A percentile compares a stretch with the other conserved stretches of the same genome.
These are phyloP conservation scores for Marchantia polymorpha DNA, from an alignment of 225 moss, liverwort and hornwort genomes.

Conservation along the genomic window DNA sequence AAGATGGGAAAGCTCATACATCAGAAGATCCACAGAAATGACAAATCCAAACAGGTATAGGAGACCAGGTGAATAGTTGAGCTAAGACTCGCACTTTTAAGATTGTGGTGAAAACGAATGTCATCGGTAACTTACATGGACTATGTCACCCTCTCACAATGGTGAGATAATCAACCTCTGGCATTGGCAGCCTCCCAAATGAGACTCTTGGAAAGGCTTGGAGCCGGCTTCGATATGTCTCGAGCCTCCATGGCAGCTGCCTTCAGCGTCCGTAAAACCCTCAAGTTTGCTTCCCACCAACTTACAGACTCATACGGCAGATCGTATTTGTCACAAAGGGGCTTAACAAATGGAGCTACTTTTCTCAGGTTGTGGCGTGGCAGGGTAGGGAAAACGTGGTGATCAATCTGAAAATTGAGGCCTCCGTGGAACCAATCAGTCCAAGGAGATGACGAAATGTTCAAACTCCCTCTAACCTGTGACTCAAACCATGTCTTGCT, in stretches of 20 bases:
- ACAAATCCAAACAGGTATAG: no score
- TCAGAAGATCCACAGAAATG: no score
- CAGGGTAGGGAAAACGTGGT: slow-evolving; percentile 88
- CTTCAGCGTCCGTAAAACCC: slow-evolving; percentile 71
- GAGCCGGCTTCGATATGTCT: slow-evolving; percentile 65
- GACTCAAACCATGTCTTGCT: slow-evolving; percentile 86
- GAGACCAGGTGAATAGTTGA: no score
- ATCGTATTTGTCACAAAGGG: slow-evolving; percentile 78
- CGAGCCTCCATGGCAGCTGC: slow-evolving; percentile 86
- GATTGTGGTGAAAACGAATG: no score
- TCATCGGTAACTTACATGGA: no score
- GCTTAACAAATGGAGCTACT: slow-evolving; percentile 71
- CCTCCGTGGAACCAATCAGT: slow-evolving; percentile 99
- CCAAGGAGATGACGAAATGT: slow-evolving; percentile 77
- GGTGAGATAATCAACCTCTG: slow-evolving; percentile 47
- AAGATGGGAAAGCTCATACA: no score
- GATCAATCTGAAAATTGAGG: slow-evolving; percentile 98
- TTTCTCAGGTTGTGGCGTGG: slow-evolving; percentile 94
- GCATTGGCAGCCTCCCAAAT: slow-evolving; percentile 90
- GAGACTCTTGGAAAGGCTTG: slow-evolving; percentile 69
- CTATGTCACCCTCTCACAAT: no score
- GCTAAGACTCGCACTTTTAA: no score
- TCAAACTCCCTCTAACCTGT: slow-evolving; percentile 78
- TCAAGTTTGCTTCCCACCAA: slow-evolving; percentile 92
- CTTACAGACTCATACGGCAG: slow-evolving; percentile 82